These are phyloP conservation scores for Populus ilicifolia DNA, from an alignment of 345 rosid species.

Conservation along the genomic window DNA sequence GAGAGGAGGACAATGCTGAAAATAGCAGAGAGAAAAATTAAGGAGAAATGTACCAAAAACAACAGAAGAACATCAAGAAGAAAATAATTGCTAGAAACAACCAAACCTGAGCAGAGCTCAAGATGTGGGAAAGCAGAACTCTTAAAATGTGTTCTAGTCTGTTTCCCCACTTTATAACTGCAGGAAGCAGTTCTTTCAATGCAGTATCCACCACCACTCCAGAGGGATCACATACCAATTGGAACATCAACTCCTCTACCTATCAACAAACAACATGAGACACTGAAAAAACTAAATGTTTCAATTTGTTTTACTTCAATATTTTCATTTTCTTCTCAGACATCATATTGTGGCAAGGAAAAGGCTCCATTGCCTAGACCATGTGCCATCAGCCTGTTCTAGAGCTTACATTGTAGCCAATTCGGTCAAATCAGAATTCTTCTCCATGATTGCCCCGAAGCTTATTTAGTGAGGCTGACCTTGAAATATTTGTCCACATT, in stretches of 20 bases:
- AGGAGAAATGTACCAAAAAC: constrained; percentile 5
- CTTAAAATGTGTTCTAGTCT: constrained; percentile 71
- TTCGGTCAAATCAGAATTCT: constrained; percentile 71
- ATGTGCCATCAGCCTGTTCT: constrained; percentile 61
- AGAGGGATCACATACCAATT: constrained; percentile 81
- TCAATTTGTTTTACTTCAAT: not conserved
- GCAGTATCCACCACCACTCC: constrained; percentile 94
- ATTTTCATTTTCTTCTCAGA: constrained; percentile 23
- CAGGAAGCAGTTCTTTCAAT: constrained; percentile 76
- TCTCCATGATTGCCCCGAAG: constrained; percentile 71
- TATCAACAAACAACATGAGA: constrained; percentile 40
- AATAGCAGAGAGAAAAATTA: constrained; percentile 14
- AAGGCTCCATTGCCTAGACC: constrained; percentile 49
- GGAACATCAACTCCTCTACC: constrained; percentile 98
- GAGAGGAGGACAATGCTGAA: constrained; percentile 86
- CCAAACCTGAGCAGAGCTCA: constrained; percentile 75
- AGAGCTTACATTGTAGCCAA: constrained; percentile 69
- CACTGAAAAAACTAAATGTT: constrained; percentile 21
- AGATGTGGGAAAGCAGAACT: constrained; percentile 66
- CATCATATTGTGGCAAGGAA: constrained; percentile 39
- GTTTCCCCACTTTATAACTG: constrained; percentile 79
- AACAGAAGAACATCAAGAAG: not conserved
- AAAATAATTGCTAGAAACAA: constrained; percentile 18
- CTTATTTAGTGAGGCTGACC: constrained; percentile 88
- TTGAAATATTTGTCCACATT: constrained; percentile 95